Evolutionary conservation across 2,329 filamentous ascomycete species (phyloP), one percentile per base, ranked within the genome.

Genomic region (Neofusicoccum sp.): DNA sequence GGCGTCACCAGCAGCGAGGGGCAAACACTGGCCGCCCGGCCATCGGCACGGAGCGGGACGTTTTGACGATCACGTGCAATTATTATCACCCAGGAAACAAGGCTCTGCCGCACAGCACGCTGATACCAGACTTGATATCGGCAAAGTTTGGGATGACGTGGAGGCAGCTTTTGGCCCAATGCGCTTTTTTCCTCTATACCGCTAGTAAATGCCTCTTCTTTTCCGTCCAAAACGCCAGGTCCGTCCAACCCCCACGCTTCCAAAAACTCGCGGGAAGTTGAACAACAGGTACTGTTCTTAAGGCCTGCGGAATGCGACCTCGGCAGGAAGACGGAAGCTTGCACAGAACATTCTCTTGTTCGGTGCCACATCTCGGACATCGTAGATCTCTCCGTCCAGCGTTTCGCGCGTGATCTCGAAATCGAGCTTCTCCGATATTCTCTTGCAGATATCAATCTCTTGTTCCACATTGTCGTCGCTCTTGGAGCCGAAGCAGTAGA

Each of bases 301-400:
- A 36, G 54, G 12, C 45, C 37, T 29, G 31, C 61, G 54, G 79
- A 97, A 97, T 12, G 93, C 95, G 5, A 97, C 91, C 70, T 91
- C 87, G 37, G 81, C 78, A 2, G 95, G 95, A 65, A 99, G 74
- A 66, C 93, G 86, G 78, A 99, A 98, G 68, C 88, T 96, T 34
- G 92, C 94, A 76, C 95, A 98, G 77, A 94, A 98, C 93, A 97
- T 97, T 73, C 90, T 86, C 83, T 99, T 99, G 72, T 92, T 89
- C 4, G 95, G 95, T 64, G 93, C 91, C 62, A 99, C 95, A 68
- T 96, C 88, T 67, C 95, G 85, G 37, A 98, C 92, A 74, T 87
- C 85, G 63, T 79, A 79, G 5, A 89, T 81, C 34, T 80, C 75
- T 14, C 87, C 76, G 43, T 85, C 84, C 6, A 62, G 59, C 64